These are phyloP conservation scores for Incumbomyces delicatus DNA, from an alignment of 2,329 filamentous ascomycete species.

Conservation along the genomic window DNA sequence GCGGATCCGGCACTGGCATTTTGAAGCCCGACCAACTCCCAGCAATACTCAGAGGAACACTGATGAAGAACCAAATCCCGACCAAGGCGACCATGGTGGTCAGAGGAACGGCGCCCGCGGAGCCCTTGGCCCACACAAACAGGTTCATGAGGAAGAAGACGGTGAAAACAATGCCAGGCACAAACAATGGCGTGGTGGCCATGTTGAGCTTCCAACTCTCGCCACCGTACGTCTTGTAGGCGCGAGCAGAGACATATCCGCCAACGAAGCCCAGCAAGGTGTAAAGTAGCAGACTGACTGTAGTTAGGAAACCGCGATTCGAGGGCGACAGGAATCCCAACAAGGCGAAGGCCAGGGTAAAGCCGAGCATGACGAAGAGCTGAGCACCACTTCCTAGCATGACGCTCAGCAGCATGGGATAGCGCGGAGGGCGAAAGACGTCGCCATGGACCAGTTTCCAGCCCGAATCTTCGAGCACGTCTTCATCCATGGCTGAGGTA, in stretches of 20 bases:
- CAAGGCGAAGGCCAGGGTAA: slow-evolving; percentile 87
- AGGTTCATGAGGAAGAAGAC: slow-evolving; percentile 91
- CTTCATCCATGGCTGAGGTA: slow-evolving; percentile 68
- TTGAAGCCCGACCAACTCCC: slow-evolving; percentile 94
- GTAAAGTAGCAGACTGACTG: slow-evolving; percentile 86
- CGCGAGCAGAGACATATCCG: slow-evolving; percentile 76
- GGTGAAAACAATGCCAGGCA: slow-evolving; percentile 76
- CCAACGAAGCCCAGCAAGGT: slow-evolving; percentile 87
- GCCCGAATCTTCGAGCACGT: slow-evolving; percentile 92
- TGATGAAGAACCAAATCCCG: slow-evolving; percentile 93
- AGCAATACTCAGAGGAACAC: slow-evolving; percentile 76
- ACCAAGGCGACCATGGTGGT: slow-evolving; percentile 93
- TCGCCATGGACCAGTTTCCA: slow-evolving; percentile 98
- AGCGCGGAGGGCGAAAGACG: slow-evolving; percentile 80
- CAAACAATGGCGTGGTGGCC: slow-evolving; percentile 69
- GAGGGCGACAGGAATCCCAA: slow-evolving; percentile 92
- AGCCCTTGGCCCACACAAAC: slow-evolving; percentile 88
- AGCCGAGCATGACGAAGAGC: slow-evolving; percentile 93
- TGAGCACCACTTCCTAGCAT: slow-evolving; percentile 90
- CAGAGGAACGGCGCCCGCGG: slow-evolving; percentile 89
- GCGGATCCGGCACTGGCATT: slow-evolving; percentile 58
- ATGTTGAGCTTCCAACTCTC: slow-evolving; percentile 95
- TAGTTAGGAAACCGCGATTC: slow-evolving; percentile 86
- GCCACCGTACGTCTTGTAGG: slow-evolving; percentile 91
- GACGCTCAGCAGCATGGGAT: slow-evolving; percentile 74